Base-by-base conservation (phyloP, 1,284 basidiomycete species). In the Termitomyces sp. region DNA sequence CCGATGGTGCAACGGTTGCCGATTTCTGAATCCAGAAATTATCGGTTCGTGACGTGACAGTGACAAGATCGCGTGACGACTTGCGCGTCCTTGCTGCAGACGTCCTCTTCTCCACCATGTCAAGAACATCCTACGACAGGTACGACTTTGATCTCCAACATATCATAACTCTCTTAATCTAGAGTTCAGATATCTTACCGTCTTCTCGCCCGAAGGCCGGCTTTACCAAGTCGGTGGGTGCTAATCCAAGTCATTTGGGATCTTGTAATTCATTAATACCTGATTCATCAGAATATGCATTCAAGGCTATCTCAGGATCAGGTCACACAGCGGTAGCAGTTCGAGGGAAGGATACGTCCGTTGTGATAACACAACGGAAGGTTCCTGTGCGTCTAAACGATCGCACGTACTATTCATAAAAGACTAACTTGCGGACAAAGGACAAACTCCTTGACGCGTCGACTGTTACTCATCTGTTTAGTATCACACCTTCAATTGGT, bases 341-440 rank as follows among this genome's bases (percentile, higher is more conserved):
- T 53, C 78, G 96, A 62, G 97, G 97, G 21, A 92, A 92, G 72
- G 95, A 99, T 68, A 95, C 93, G 2, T 82, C 88, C 6, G 94
- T 99, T 3, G 90, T 98, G 40, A 94, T 98, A 65, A 98, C 95
- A 9, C 97, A 99, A 77, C 94, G 94, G 76, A 99, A 99, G 79
- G 88, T 99, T 39, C 94, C 96, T 24, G 95, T 98, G 66, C 61
- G 82, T 78, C 36, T 19, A 38, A n/a, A 13, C 47, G 10, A 44
- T 21, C 10, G 38, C 34, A 38, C 15, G 36, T n/a, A 45, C 38
- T 49, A 10, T 38, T 26, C 28, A 46, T 10, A 17, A 40, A 54
- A 46, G 3, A 52, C 43, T 55, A 44, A 52, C 40, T 39, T 41
- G 21, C 28, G 24, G 28, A 38, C 43, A 46, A 58, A 98, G 94